Evolutionary conservation across 2,329 filamentous ascomycete species (phyloP).

Genomic region (Colletotrichum zoysiae): DNA sequence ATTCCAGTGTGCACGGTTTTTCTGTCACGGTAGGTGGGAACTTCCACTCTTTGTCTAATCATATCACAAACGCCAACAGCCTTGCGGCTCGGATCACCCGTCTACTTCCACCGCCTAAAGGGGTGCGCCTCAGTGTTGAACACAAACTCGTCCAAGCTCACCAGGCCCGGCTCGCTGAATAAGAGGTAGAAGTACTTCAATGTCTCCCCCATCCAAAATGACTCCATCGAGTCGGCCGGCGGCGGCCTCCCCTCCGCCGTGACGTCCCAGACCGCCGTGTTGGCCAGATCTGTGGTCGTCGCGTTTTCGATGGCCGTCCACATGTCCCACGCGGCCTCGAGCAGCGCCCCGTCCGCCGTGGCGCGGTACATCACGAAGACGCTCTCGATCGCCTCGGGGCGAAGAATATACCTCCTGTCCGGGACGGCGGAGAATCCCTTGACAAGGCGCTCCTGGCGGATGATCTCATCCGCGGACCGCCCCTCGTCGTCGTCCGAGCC

Average conservation of each 20-base stretch:
- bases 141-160: slow-evolving; percentile 71
- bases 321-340: slow-evolving; percentile 73
- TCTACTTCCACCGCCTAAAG: slow-evolving; percentile 33
- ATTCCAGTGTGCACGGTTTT: neutral
- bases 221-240: slow-evolving; percentile 72
- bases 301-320: slow-evolving; percentile 65
- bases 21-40: neutral
- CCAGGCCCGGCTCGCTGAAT: slow-evolving; percentile 66
- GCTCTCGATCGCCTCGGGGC: slow-evolving; percentile 76
- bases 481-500: slow-evolving; percentile 42
- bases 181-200: slow-evolving; percentile 57
- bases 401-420: slow-evolving; percentile 63
- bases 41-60: neutral
- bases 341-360: slow-evolving; percentile 66
- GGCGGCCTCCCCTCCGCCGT: slow-evolving; percentile 48
- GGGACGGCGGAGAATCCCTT: slow-evolving; percentile 46
- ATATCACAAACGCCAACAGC: neutral
- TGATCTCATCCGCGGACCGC: slow-evolving; percentile 44
- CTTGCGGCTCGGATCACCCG: neutral
- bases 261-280: slow-evolving; percentile 67
- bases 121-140: slow-evolving; percentile 56
- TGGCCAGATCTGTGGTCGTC: slow-evolving; percentile 63
- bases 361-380: slow-evolving; percentile 76
- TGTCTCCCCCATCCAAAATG: slow-evolving; percentile 48
- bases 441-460: slow-evolving; percentile 45